phyloP scores from a whole-genome alignment of 2,329 filamentous ascomycete species.

The Juglanconis sp. region DNA sequence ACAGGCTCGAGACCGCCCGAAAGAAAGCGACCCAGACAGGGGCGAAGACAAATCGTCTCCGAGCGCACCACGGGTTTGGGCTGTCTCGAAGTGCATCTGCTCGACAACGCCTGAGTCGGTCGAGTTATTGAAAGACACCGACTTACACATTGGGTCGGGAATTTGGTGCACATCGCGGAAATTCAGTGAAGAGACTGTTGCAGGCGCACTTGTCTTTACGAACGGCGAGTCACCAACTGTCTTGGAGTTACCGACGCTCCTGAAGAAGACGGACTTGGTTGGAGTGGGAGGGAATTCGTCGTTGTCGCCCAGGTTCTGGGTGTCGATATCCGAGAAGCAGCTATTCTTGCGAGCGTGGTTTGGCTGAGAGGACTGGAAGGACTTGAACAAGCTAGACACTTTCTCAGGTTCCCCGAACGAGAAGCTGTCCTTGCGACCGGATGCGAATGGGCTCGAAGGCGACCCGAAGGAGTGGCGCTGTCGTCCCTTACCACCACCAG shows the following conservation, averaged over 20 bases:
- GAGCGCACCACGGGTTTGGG: conserved; percentile 27
- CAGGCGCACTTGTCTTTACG: conserved; percentile 22
- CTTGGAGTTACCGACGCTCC: conserved; percentile 28
- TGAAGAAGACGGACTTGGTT: conserved; percentile 63
- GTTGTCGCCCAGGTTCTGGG: conserved; percentile 40
- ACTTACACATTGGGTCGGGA: conserved; percentile 41
- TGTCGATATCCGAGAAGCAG: conserved; percentile 66
- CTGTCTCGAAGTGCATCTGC: conserved; percentile 17
- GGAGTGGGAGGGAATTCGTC: conserved; percentile 87
- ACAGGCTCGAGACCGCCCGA: conserved; percentile 32
- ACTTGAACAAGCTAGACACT: conserved; percentile 65
- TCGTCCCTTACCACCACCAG: conserved; percentile 57
- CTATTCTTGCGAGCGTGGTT: conserved; percentile 58
- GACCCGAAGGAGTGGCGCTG: conserved; percentile 72
- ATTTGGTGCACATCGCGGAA: conserved; percentile 24
- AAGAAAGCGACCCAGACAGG: conserved; percentile 30
- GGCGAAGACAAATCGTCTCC: conserved; percentile 25
- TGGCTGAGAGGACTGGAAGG: conserved; percentile 57
- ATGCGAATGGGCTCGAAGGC: conserved; percentile 72
- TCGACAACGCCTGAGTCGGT: conserved; percentile 27
- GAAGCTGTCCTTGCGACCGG: conserved; percentile 36
- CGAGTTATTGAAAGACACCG: conserved; percentile 27
- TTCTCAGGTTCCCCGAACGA: conserved; percentile 52
- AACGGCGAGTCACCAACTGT: conserved; percentile 20
- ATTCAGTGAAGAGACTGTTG: conserved; percentile 39